Evolutionary conservation across 2,329 filamentous ascomycete species (phyloP).

Genomic region (Claviceps cyperi): DNA sequence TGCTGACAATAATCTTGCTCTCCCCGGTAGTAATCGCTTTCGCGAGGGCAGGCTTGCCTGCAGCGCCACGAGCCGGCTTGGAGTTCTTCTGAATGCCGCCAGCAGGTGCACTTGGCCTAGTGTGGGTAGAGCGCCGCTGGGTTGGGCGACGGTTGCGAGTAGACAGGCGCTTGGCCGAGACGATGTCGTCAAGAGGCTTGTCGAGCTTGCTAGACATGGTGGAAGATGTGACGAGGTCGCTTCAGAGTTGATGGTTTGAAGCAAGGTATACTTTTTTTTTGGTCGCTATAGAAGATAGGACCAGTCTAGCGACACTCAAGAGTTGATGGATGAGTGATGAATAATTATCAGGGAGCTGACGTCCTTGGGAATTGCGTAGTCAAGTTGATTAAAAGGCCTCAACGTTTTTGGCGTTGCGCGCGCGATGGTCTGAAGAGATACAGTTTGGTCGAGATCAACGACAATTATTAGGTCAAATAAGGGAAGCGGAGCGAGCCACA

Average conservation of each 20-base stretch:
- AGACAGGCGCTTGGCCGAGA: constrained; percentile 57
- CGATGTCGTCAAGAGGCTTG: constrained; percentile 93
- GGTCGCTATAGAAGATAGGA: not conserved
- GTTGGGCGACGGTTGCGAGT: constrained; percentile 35
- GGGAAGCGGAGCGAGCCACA: not conserved
- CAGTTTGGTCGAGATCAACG: constrained; percentile 2
- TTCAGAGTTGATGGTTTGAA: not conserved
- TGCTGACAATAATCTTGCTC: constrained; percentile 97
- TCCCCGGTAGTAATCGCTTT: constrained; percentile 53
- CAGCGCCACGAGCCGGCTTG: constrained; percentile 43
- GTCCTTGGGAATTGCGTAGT: not conserved
- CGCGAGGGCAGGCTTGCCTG: constrained; percentile 47
- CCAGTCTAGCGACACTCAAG: not conserved
- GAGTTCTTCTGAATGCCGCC: constrained; percentile 76
- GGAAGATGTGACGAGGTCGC: constrained; percentile 14
- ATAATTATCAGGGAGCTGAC: not conserved
- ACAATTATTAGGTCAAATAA: not conserved
- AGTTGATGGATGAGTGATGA: not conserved
- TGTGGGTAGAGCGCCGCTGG: constrained; percentile 35
- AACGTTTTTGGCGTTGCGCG: not conserved
- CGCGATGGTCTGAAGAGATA: constrained; percentile 2
- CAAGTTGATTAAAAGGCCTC: not conserved
- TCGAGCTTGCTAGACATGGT: constrained; percentile 92
- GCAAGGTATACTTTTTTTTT: not conserved
- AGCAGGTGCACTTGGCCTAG: constrained; percentile 51